Evolutionary conservation across 768 basidiomycete species (phyloP), one percentile per base, ranked within the genome.

Genomic region (Russula dissimulans): DNA sequence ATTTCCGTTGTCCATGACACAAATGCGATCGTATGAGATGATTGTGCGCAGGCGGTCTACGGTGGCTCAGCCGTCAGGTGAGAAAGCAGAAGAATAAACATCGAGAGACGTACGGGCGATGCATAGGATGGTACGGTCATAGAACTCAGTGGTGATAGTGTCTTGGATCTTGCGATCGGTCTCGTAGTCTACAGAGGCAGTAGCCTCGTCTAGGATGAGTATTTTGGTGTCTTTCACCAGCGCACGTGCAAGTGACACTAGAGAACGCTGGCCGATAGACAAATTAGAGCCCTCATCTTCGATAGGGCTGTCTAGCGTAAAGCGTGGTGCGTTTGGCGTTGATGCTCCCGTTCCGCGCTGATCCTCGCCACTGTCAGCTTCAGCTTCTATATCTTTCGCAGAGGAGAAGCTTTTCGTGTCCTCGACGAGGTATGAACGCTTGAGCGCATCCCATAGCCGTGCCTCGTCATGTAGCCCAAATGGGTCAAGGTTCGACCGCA

Each of bases 111-210:
- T 66, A 89, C 86, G 91, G 61, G 89, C 89, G 62, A 95, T 94
- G 71, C 89, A 92, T 15, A 95, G 72, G 56, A 95, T 81, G 0
- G 94, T 95, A 64, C 86, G 84, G 70, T 92, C 86, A 46, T 79
- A 75, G 75, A 95, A 97, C 75, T 89, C 87, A 51, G 77, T 77
- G 1, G 89, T 80, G 63, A 97, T 95, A 5, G 94, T 95, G 63
- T 88, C 81, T 69, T 97, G 94, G 61, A 98, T 93, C 70, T 89
- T 90, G 59, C 84, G 76, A 74, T 97, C 94, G 0, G 91, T 95
- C 72, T 90, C 91, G 65, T 86, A 88, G 66, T 93, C 91, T 32
- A 93, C 89, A 11, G 87, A 89, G n/a, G 89, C 89, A 51, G 91
- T 94, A 0, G 92, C 92, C 75, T 95, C 93, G 69, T 97, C 94